Base-by-base conservation (phyloP, 1,139 yeast genomes). In the Schizosaccharomyces versatilis region DNA sequence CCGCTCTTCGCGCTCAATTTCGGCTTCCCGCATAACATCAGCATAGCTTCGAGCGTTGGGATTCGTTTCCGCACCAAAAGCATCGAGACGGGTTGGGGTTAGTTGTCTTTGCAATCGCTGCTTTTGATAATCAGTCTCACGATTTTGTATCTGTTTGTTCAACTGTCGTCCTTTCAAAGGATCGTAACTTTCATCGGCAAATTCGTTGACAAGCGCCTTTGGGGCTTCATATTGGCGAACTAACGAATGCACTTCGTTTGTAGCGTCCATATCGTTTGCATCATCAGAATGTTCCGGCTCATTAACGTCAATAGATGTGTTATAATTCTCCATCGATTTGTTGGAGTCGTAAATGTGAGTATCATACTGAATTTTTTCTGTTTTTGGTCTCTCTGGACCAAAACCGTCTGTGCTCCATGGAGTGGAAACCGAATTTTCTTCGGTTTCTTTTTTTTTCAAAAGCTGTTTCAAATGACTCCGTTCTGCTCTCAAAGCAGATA, bases 81-180 rank as follows among this genome's bases (percentile, higher is more conserved):
- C 57, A n/a, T 57, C 58, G 32, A 39, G 19, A 7, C 57, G 52
- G 2, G 52, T 52, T 44, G 64, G 69, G 6, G 64, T 67, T 51
- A 62, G 61, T 53, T 60, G 64, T 39, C 69, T 57, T 54, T 68
- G 66, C 58, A 69, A 67, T 59, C 75, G 62, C 59, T 71, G 64
- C 58, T 66, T 65, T 54, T 72, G 74, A 60, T 75, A 75, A 1
- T 69, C 72, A 41, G 68, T 65, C 40, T 57, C 57, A 10, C 59
- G 54, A 15, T 60, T 71, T 74, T 8, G 69, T 68, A 61, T 73
- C 75, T 56, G 58, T 17, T 52, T 41, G 24, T 47, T 41, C 10
- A 40, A 24, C 38, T 55, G 48, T 15, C 49, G 41, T 44, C 54
- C 58, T 17, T 36, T 49, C 52, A 57, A 48, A n/a, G 54, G 40